Percentiles rank a stretch among this genome's conserved stretches.
Evolutionary conservation across 257 asterid genomes (phyloP).

Genomic region (Osmanthus fragrans): DNA sequence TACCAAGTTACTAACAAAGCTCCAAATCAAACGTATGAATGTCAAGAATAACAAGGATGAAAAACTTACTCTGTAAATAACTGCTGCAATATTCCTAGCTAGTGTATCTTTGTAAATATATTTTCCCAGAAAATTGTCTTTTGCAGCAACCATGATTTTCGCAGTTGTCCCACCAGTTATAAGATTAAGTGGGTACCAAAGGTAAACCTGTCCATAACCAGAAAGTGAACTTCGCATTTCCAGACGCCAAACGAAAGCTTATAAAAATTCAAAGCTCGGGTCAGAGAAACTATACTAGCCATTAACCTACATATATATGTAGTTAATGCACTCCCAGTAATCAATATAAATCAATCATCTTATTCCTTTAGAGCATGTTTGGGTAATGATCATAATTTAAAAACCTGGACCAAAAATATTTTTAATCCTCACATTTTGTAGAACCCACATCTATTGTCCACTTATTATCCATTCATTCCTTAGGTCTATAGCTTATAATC

Average conservation of each 20-base stretch:
- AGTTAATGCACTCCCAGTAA: neutral
- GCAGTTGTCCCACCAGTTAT: slow-evolving; percentile 98
- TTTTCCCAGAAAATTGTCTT: slow-evolving; percentile 89
- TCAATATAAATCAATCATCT: neutral
- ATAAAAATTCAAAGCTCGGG: neutral
- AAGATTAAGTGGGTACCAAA: slow-evolving; percentile 92
- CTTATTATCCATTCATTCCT: no score
- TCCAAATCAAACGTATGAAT: neutral
- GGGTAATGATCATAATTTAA: no score
- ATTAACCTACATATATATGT: neutral
- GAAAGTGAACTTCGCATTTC: slow-evolving; percentile 16
- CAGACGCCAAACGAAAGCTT: neutral
- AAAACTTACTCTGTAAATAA: slow-evolving; percentile 71
- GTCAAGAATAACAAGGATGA: neutral
- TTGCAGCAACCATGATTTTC: slow-evolving; percentile 93
- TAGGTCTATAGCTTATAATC: no score
- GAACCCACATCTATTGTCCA: no score
- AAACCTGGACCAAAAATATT: no score
- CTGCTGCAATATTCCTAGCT: slow-evolving; percentile 91
- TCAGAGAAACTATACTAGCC: slow-evolving; percentile 5
- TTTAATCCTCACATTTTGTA: no score
- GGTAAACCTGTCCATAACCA: slow-evolving; percentile 68
- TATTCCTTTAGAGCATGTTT: neutral
- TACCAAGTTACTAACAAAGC: neutral
- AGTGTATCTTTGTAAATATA: slow-evolving; percentile 94